Evolutionary conservation across 2,329 filamentous ascomycete species (phyloP).

Genomic region (Calycina herbarum): DNA sequence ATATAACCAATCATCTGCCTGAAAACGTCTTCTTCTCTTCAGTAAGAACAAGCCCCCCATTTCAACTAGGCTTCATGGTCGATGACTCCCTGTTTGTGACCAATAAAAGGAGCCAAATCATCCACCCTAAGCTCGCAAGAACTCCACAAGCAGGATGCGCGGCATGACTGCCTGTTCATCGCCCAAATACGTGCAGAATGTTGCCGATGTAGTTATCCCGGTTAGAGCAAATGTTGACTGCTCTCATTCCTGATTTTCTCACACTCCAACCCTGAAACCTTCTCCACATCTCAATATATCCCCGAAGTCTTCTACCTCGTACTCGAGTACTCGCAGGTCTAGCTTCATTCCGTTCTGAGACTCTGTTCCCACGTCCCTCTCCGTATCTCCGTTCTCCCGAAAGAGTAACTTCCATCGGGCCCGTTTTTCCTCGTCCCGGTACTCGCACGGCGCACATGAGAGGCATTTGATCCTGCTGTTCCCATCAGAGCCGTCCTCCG

Average conservation of each 20-base stretch:
- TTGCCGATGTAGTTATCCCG: constrained; percentile 1
- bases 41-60: neutral
- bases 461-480: constrained; percentile 13
- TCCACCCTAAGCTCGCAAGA: neutral
- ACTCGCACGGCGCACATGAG: constrained; percentile 5
- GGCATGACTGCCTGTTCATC: neutral
- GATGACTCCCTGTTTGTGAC: neutral
- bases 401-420: neutral
- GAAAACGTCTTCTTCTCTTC: neutral
- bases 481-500: constrained; percentile 4
- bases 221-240: neutral
- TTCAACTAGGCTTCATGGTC: neutral
- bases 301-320: neutral
- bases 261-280: no score
- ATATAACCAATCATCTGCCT: neutral
- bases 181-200: neutral
- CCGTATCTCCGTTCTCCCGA: neutral
- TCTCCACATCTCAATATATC: neutral
- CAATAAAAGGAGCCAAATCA: neutral
- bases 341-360: neutral
- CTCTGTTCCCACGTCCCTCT: no score
- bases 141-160: neutral
- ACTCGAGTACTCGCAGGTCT: neutral
- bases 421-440: neutral
- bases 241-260: no score